These are phyloP conservation scores for Lachancea kluyveri DNA, from an alignment of 805 yeast species.

Conservation along the genomic window DNA sequence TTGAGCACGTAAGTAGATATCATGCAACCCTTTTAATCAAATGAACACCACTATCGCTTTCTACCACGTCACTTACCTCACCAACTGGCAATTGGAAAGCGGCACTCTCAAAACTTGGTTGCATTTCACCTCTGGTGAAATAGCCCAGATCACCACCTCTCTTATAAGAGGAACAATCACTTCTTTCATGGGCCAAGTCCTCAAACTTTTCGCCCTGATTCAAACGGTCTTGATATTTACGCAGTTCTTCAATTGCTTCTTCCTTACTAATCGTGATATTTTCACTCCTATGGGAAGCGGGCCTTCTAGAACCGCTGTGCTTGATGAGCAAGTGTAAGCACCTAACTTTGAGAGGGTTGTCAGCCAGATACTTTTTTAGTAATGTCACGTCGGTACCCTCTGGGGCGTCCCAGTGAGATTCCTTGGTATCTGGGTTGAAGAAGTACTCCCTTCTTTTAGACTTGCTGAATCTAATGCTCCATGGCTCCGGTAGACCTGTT, in stretches of 20 bases:
- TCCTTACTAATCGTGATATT: slow-evolving; percentile 74
- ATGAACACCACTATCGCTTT: slow-evolving; percentile 88
- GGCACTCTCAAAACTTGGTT: slow-evolving; percentile 86
- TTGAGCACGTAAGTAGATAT: slow-evolving; percentile 7
- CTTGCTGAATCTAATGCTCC: slow-evolving; percentile 76
- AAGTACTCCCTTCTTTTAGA: slow-evolving; percentile 83
- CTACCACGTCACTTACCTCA: slow-evolving; percentile 76
- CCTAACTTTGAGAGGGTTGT: slow-evolving; percentile 62
- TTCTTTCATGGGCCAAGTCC: slow-evolving; percentile 72
- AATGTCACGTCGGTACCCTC: slow-evolving; percentile 62
- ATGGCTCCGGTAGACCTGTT: slow-evolving; percentile 80
- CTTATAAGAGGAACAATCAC: slow-evolving; percentile 83
- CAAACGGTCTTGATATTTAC: slow-evolving; percentile 51
- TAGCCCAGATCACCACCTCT: slow-evolving; percentile 90
- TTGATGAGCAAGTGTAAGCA: slow-evolving; percentile 80
- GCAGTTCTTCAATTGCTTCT: slow-evolving; percentile 66
- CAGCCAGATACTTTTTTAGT: slow-evolving; percentile 50
- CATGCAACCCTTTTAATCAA: slow-evolving; percentile 78
- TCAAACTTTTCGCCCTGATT: slow-evolving; percentile 61
- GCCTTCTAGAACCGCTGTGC: slow-evolving; percentile 78
- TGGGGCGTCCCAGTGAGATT: slow-evolving; percentile 90
- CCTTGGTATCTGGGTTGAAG: slow-evolving; percentile 60
- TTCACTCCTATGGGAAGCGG: slow-evolving; percentile 83
- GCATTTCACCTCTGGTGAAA: slow-evolving; percentile 91
- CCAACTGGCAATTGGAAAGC: slow-evolving; percentile 78